Base-by-base conservation (phyloP, 192 early-diverging fungal species). In the Entophlyctis luteolus region DNA sequence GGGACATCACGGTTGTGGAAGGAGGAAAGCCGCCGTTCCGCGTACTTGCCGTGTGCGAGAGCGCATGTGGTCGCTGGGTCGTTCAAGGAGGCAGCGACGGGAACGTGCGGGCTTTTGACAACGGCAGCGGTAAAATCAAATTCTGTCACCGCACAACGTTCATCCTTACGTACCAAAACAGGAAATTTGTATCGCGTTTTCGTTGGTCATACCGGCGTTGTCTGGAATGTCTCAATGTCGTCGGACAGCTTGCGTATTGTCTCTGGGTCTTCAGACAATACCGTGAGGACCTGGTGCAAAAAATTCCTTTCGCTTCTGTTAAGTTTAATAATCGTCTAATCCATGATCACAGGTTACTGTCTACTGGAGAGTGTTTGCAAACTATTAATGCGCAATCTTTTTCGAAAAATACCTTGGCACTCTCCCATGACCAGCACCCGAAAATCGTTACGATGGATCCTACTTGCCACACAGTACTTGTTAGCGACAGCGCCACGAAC, bases 31-130 rank as follows among this genome's bases (percentile, higher is more conserved):
- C n/a, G n/a, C n/a, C n/a, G n/a, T n/a, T n/a, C n/a, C n/a, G n/a
- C n/a, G n/a, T n/a, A n/a, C n/a, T n/a, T n/a, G 49, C 55, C 35
- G 55, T 56, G 14, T 56, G 55, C 35, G 55, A 38, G 4, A 37
- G 29, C 5, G 32, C 54, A 3, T 62, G 65, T 31, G 71, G 71
- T 23, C 35, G 53, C 34, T 72, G 62, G 62, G 67, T 72, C 58
- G 71, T 69, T 18, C 31, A n/a, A 5, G 71, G 46, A 18, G 38
- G 50, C 28, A 48, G 16, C 14, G 71, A 72, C 47, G 34, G 27
- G 12, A 59, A 35, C n/a, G 53, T 71, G 4, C 14, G 63, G 6
- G 46, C 66, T 4, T 69, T 69, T 48, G 67, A 69, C 4, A 56
- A 46, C 3, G 55, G 59, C 18, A 59, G 45, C 8, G 67, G 67